Evolutionary conservation across 2,329 filamentous ascomycete species (phyloP).

Genomic region (Verruconis gallopava): DNA sequence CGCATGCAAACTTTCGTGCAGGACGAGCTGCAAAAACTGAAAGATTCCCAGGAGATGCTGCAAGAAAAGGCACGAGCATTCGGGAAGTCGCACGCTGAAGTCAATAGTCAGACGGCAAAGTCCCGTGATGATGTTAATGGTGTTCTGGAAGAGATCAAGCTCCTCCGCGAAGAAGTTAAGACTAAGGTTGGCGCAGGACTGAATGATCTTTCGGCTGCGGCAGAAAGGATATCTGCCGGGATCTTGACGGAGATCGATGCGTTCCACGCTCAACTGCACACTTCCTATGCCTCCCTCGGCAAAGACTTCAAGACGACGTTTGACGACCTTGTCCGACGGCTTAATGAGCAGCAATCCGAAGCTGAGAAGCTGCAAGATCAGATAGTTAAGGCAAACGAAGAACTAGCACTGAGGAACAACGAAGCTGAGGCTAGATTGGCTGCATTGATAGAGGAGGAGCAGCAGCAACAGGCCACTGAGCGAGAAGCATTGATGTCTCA

Average conservation of each 20-base stretch:
- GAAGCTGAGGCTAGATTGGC: conserved; percentile 54
- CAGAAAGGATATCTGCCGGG: conserved; percentile 78
- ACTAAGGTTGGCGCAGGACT: conserved; percentile 72
- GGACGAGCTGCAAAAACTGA: conserved; percentile 59
- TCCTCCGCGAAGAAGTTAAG: conserved; percentile 80
- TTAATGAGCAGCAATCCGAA: conserved; percentile 64
- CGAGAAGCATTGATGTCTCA: conserved; percentile 61
- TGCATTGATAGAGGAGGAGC: conserved; percentile 62
- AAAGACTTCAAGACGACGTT: conserved; percentile 79
- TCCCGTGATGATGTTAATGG: conserved; percentile 78
- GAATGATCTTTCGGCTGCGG: conserved; percentile 67
- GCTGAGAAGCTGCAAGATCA: conserved; percentile 60
- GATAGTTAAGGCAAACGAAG: conserved; percentile 55
- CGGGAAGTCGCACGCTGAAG: conserved; percentile 51
- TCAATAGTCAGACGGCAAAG: conserved; percentile 52
- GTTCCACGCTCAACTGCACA: conserved; percentile 76
- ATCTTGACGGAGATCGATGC: conserved; percentile 72
- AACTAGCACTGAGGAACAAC: conserved; percentile 55
- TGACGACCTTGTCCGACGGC: conserved; percentile 62
- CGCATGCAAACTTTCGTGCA: conserved; percentile 68
- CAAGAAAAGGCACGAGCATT: conserved; percentile 57
- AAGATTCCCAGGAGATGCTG: conserved; percentile 56
- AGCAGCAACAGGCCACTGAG: conserved; percentile 57
- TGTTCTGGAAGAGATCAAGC: conserved; percentile 85
- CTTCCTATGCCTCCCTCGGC: conserved; percentile 71